Conservation (phyloP, 208 protist species). For the Trypanosoma grayi region DNA sequence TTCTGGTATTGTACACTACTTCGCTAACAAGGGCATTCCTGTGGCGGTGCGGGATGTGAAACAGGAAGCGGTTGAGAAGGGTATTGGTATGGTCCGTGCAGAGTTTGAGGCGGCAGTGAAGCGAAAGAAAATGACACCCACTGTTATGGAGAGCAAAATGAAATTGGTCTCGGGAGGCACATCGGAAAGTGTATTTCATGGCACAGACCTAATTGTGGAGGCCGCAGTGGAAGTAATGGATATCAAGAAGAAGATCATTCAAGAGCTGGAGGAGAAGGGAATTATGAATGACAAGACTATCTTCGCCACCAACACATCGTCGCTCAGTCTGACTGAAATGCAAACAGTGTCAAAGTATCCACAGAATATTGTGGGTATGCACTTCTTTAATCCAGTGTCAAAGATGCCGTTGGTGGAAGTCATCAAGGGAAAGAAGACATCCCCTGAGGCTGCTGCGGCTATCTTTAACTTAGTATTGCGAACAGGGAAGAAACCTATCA, state of each 20-base stretch:
- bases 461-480: slow-evolving; percentile 76
- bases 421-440: slow-evolving; percentile 81
- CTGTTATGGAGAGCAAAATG: slow-evolving; percentile 47
- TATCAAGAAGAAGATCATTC: slow-evolving; percentile 90
- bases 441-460: slow-evolving; percentile 58
- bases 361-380: slow-evolving; percentile 90
- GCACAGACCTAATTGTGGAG: slow-evolving; percentile 87
- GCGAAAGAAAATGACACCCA: slow-evolving; percentile 53
- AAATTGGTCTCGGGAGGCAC: slow-evolving; percentile 61
- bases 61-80: slow-evolving; percentile 66
- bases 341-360: slow-evolving; percentile 70
- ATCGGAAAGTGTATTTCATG: slow-evolving; percentile 44
- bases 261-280: slow-evolving; percentile 71
- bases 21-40: slow-evolving; percentile 65
- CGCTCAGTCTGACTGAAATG: slow-evolving; percentile 89
- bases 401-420: slow-evolving; percentile 95
- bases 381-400: slow-evolving; percentile 94
- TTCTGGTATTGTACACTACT: slow-evolving; percentile 82
- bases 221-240: slow-evolving; percentile 91
- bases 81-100: slow-evolving; percentile 54
- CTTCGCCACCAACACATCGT: slow-evolving; percentile 94
- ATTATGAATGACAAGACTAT: slow-evolving; percentile 58
- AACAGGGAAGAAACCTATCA: slow-evolving; percentile 92
- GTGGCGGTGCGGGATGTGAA: slow-evolving; percentile 76
- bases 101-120: slow-evolving; percentile 64